Percentiles rank a stretch among this genome's conserved stretches.
Evolutionary conservation across 352 stramenopile genomes (phyloP).

Genomic region (Pelagophyceae sp.): DNA sequence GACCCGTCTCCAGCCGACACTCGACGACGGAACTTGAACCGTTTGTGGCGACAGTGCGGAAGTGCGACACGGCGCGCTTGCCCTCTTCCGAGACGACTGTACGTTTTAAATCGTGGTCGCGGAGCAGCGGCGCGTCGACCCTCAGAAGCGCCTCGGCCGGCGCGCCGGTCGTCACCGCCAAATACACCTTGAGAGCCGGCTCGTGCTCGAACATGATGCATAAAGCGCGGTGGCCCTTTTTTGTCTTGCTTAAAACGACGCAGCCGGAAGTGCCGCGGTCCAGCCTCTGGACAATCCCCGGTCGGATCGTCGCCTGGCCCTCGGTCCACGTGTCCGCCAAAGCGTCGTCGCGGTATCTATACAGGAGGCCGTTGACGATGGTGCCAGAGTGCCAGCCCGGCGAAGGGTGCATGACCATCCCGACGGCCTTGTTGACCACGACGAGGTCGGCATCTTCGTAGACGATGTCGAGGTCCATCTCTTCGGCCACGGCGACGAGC

Average conservation of each 20-base stretch:
- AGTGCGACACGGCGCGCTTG: constrained; percentile 11
- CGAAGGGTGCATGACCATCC: constrained; percentile 67
- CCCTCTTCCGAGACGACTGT: too few relatives aligned
- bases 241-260: constrained; percentile 44
- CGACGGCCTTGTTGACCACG: constrained; percentile 61
- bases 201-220: constrained; percentile 45
- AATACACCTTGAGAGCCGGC: constrained; percentile 59
- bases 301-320: constrained; percentile 28
- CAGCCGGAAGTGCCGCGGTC: constrained; percentile 71
- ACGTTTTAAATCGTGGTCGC: too few relatives aligned
- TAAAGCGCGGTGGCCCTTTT: neutral
- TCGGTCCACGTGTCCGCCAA: too few relatives aligned
- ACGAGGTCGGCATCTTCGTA: constrained; percentile 67
- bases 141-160: constrained; percentile 22
- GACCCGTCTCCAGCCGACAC: constrained; percentile 63
- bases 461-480: constrained; percentile 52
- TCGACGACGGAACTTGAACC: constrained; percentile 57
- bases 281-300: constrained; percentile 67
- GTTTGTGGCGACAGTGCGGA: constrained; percentile 45
- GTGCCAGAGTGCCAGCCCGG: constrained; percentile 64
- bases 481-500: too few relatives aligned
- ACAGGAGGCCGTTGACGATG: constrained; percentile 49
- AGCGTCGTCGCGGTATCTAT: too few relatives aligned
- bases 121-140: constrained; percentile 66
- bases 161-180: constrained; percentile 40